Evolutionary conservation across 805 yeast genomes (phyloP), one percentile per base, ranked within the genome.

Genomic region (Barnettozyma wickerhamii): DNA sequence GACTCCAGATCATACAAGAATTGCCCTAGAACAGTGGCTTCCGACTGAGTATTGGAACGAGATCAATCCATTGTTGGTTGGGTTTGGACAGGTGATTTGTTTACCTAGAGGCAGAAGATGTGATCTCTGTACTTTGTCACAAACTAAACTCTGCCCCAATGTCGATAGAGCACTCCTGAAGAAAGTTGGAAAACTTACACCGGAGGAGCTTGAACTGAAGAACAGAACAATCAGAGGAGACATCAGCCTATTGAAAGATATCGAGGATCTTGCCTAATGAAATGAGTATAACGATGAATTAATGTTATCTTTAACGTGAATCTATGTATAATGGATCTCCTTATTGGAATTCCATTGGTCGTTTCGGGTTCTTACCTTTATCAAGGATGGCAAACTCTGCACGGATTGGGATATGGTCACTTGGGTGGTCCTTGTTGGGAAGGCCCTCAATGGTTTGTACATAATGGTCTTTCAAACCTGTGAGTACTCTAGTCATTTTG

Each of bases 31-130:
- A 55, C 59, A 65, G 19, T 85, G 95, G 93, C 63, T 90, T 10
- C 90, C 95, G 0, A 61, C 56, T 34, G 77, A 77, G 26, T 69
- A 76, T 34, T 90, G 98, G 98, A 67, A 71, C 10, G 95, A 86
- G 42, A 79, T 91, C 30, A 90, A 90, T 58, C 95, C 95, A 1
- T 60, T 84, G 9, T 61, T 91, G 6, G 98, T 90, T 7, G 97
- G 98, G 4, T 90, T 89, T 67, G 98, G 98, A 10, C 98, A 90
- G 59, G 80, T 82, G 0, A 73, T 90, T 3, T 90, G 97, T 57
- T 72, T 79, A 9, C 84, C 95, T 0, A 70, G 81, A 40, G 79
- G 80, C 5, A 63, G 70, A 35, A 70, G 83, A 46, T 88, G 96
- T 61, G 90, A 82, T 53, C 49, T 81, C 6, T 88, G 96, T 51